Conservation (phyloP, 2,329 filamentous ascomycete genomes). For the Pseudocercospora crystallina region DNA sequence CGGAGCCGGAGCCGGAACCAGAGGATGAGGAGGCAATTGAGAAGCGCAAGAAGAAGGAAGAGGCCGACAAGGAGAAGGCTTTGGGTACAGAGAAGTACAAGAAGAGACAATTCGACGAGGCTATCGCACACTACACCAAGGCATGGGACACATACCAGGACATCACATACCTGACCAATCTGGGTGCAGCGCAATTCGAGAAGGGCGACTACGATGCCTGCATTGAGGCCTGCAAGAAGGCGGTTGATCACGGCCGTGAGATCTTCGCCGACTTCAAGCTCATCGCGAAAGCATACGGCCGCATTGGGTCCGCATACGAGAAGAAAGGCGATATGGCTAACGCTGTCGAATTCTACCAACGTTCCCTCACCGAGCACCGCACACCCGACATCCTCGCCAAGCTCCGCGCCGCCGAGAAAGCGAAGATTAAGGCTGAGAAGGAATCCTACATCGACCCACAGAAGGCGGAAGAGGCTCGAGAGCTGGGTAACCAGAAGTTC, state of each 20-base stretch:
- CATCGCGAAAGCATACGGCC: slow-evolving; percentile 95
- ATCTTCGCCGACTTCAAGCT: slow-evolving; percentile 96
- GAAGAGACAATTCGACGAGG: slow-evolving; percentile 94
- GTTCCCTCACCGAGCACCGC: slow-evolving; percentile 92
- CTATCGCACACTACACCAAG: slow-evolving; percentile 90
- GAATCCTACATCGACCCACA: slow-evolving; percentile 82
- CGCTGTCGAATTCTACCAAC: slow-evolving; percentile 88
- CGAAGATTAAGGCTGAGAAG: slow-evolving; percentile 73
- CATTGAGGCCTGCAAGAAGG: slow-evolving; percentile 83
- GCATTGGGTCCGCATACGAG: slow-evolving; percentile 92
- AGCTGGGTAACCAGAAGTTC: slow-evolving; percentile 94
- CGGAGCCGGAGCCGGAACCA: slow-evolving; percentile 64
- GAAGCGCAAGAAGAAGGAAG: slow-evolving; percentile 87
- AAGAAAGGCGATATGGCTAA: slow-evolving; percentile 76
- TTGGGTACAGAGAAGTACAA: slow-evolving; percentile 95
- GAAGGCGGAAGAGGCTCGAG: slow-evolving; percentile 92
- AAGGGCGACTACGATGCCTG: slow-evolving; percentile 90
- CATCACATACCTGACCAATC: slow-evolving; percentile 96
- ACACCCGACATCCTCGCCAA: slow-evolving; percentile 92
- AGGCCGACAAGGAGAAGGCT: slow-evolving; percentile 91
- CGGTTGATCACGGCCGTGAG: slow-evolving; percentile 83
- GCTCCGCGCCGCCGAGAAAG: slow-evolving; percentile 85
- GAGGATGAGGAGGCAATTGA: slow-evolving; percentile 80
- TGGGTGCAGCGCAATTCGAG: slow-evolving; percentile 90
- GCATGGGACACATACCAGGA: slow-evolving; percentile 95